Base-by-base conservation (phyloP, 257 asterid species). In the Verbena officinalis region DNA sequence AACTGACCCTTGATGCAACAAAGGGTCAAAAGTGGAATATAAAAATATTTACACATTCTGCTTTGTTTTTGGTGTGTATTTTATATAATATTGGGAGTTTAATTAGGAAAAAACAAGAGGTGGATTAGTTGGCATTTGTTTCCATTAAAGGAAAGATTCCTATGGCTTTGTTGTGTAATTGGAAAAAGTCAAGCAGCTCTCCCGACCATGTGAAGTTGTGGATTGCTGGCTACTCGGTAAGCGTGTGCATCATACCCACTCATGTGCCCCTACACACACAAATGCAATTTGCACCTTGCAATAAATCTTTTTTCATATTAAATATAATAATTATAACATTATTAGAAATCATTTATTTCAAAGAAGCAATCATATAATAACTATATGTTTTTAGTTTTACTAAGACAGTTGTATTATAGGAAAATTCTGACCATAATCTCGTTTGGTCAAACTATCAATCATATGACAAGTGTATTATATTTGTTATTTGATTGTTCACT, bases 101-200 rank as follows among this genome's bases (percentile, higher is more conserved):
- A 49, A 52, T 22, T 38, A 49, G 48, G 44, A 27, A 15, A 7
- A 39, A n/a, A 16, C 15, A 31, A 24, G 13, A 21, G 20, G 27
- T 57, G 62, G 5, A 30, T 45, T 19, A 64, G 77, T 54, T 72
- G 80, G 72, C 71, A 54, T 60, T 74, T 75, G 72, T 75, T 80
- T 73, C 83, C 82, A 77, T 68, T 84, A 71, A 77, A 68, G 84
- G 88, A 75, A 84, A 82, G 88, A 80, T 81, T 80, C 84, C 64
- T 21, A 22, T 55, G 50, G 20, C 53, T 57, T 50, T 23, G 71
- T 17, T 71, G 43, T 21, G 43, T 56, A 27, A n/a, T 34, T 56
- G 7, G 30, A 13, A 68, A 60, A 68, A 64, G 77, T 71, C 75
- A 77, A 55, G 56, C 36, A 49, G 30, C 51, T 34, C 14, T 24